Evolutionary conservation across 768 basidiomycete species (phyloP), one percentile per base, ranked within the genome.

Genomic region (Antrodiella citrinella): DNA sequence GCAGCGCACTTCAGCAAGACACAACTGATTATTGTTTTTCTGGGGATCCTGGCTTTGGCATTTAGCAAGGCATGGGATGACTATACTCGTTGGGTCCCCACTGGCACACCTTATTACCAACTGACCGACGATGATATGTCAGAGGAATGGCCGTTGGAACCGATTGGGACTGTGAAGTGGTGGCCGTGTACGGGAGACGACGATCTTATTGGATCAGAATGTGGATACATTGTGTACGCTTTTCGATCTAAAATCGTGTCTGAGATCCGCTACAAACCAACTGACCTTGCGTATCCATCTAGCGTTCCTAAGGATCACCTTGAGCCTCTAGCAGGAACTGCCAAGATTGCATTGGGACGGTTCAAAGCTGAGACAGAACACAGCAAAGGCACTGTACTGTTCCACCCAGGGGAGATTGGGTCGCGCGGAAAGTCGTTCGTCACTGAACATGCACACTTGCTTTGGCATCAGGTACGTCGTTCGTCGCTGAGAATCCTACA

Each of bases 261-360:
- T 10, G n/a, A n/a, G n/a, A n/a, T n/a, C n/a, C n/a, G n/a, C n/a
- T 25, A 2, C 2, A 18, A 44, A 18, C 5, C 30, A 15, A 35
- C n/a, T 35, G 30, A 35, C 15, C 7, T 15, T 35, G 7, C 4
- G 19, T 49, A 35, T 24, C 7, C 13, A 5, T 19, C 48, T 15
- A 67, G 66, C 13, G 67, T 67, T 3, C 67, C 67, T 3, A 50
- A 66, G 4, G 63, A 69, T 44, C 66, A 69, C 50, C 57, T 58
- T 45, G 58, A 68, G 44, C 10, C 48, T 2, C 48, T 47, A 13
- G 58, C 57, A 10, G 67, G 67, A 3, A 60, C 48, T 1, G 65
- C 65, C 3, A 59, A 57, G 26, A 55, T 69, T 15, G 61, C 66
- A 10, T 48, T 69, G 2, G 62, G 60, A 2, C 59, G 63, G 21